Base-by-base conservation (phyloP, 2,329 filamentous ascomycete genomes). In the Pseudogymnoascus sp. region DNA sequence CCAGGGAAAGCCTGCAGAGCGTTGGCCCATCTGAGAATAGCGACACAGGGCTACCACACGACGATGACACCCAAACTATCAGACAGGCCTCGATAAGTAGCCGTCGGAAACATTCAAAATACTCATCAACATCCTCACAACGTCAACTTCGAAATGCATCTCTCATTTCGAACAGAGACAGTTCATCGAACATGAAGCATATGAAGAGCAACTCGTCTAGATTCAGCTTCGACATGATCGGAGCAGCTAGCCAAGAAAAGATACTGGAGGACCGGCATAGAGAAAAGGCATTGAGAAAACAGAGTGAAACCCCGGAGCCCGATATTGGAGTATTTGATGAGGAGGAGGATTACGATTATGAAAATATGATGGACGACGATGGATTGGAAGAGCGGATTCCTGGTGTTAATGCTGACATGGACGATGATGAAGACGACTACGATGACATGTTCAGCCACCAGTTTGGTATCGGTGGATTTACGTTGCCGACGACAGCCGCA, bases 171-270 rank as follows among this genome's bases (percentile, higher is more conserved):
- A 70, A 71, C 7, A 78, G 68, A 61, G 69, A 76, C 60, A 75
- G 77, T 35, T 72, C 76, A 1, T 71, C 78, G 1, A 81, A 79
- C 5, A 78, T 80, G 1, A 81, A 76, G 63, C 84, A 87, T 64
- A 87, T 87, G 84, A 87, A 86, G 73, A 92, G 88, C 71, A 89
- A 86, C 9, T 89, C 89, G 0, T 91, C 88, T 0, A 79, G 89
- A 11, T 92, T 93, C 70, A 92, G 89, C 68, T 93, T 93, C 68
- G 89, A 92, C 68, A 89, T 92, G 79, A 82, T 86, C 13, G 87
- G 86, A 4, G 84, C 84, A 5, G 87, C 87, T 11, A 81, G 83
- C 63, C 80, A 86, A 68, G 84, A 87, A 72, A 87, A 85, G 71
- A 71, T 88, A 37, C 75, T 92, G 40, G 90, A 91, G 71, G 89